Evolutionary conservation across 176 grass and related monocot species (phyloP), one percentile per base, ranked within the genome.

Genomic region (Poa annua): DNA sequence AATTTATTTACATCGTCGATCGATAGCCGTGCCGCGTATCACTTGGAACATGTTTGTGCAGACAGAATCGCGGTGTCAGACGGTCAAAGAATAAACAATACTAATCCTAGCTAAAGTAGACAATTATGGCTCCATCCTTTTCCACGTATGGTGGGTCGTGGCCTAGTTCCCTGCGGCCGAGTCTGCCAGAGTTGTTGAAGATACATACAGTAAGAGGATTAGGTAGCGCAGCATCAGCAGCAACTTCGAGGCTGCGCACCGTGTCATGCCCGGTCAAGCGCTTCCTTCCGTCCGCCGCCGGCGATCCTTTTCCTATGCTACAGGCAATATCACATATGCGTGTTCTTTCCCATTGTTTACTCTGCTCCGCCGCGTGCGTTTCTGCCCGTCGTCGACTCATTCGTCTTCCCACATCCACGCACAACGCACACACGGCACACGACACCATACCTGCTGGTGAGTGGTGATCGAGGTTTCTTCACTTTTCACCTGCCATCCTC

Each of bases 141-240:
- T 78, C 79, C 88, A 86, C 79, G 88, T 72, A 77, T 11, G 36
- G 52, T 24, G 72, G 83, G 82, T 45, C 71, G 82, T 89, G 67
- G 29, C 69, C 56, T 22, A 26, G 59, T 51, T 29, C 11, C 50
- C 21, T 45, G 76, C 29, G 3, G 59, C 77, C 50, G 57, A 45
- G 71, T 54, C n/a, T 64, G 51, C 16, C 4, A 19, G 83, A 86
- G 72, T 82, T 39, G 88, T 53, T 89, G 73, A 73, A 68, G 75
- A 26, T 54, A 16, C 39, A 5, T n/a, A 26, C 29, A 29, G 29
- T 29, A 29, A 29, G 56, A 51, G 88, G 88, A 79, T 78, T 90
- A 72, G 78, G 88, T 90, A 59, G 11, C 25, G 39, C n/a, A 8
- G 34, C 45, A 13, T 44, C 45, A 48, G 47, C 32, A 42, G 57